Percentiles rank a stretch among this genome's conserved stretches.
Evolutionary conservation across 177 flowering plant genomes (phyloP).

Genomic region (Viscum album): DNA sequence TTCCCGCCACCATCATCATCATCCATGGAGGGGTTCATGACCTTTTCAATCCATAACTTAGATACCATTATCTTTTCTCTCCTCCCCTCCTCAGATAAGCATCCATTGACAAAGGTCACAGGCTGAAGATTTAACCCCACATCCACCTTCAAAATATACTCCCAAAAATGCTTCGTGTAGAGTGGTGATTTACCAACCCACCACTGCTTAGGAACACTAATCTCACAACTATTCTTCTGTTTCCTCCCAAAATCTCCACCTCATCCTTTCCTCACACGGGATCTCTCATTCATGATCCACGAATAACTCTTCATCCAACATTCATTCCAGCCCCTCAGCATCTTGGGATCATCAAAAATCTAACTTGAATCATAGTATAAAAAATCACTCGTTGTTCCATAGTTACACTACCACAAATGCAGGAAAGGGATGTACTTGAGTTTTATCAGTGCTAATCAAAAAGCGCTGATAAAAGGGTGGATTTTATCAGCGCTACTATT

Average conservation of each 20-base stretch:
- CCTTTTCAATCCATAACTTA: constrained; percentile 43
- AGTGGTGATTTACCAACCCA: constrained; percentile 58
- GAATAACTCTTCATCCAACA: constrained; percentile 34
- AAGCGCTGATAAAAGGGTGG: no score
- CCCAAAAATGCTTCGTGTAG: constrained; percentile 38
- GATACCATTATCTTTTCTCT: constrained; percentile 61
- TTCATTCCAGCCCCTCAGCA: constrained; percentile 41
- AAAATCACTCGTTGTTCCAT: constrained; percentile 20
- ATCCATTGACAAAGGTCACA: constrained; percentile 53
- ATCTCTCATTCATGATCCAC: constrained; percentile 20
- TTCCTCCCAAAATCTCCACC: constrained; percentile 19
- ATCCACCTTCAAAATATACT: constrained; percentile 46
- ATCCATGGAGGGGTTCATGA: constrained; percentile 30
- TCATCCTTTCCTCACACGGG: constrained; percentile 8
- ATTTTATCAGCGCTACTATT: no score
- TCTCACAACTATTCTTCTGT: constrained; percentile 16
- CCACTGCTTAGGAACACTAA: constrained; percentile 27
- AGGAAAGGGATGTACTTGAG: no score
- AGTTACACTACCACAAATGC: no score
- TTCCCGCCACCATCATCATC: constrained; percentile 16
- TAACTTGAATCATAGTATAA: constrained; percentile 21
- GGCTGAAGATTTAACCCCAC: constrained; percentile 56
- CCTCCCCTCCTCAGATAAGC: constrained; percentile 32
- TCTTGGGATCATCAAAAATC: constrained; percentile 18
- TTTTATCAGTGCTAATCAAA: no score